A percentile compares a stretch with the other conserved stretches of the same genome.
Conservation (phyloP, 495 filamentous ascomycete genomes). For the Penicillium herquei region DNA sequence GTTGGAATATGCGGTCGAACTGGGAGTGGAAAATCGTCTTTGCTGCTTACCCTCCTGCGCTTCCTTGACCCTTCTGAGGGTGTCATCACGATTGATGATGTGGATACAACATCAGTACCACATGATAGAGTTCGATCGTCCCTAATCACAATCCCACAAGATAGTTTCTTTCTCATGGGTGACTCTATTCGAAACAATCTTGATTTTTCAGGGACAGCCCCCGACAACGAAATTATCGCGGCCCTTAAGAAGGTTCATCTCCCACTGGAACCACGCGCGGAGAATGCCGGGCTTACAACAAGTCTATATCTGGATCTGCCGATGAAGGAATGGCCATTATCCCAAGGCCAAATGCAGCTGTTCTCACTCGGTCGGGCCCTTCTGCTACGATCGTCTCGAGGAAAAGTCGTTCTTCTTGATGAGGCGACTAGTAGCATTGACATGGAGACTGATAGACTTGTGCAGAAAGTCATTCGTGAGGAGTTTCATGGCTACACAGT, state of each 20-base stretch:
- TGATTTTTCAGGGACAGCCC: neutral
- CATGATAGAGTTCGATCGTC: slow-evolving; percentile 27
- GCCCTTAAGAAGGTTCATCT: neutral
- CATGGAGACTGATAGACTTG: neutral
- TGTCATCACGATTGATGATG: slow-evolving; percentile 33
- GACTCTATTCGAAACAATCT: slow-evolving; percentile 10
- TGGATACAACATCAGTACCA: slow-evolving; percentile 31
- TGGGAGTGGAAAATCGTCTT: slow-evolving; percentile 41
- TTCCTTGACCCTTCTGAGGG: slow-evolving; percentile 17
- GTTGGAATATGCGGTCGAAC: slow-evolving; percentile 25
- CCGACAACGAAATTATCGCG: neutral
- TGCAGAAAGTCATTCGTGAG: neutral
- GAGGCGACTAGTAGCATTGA: neutral
- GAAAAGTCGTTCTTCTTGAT: neutral
- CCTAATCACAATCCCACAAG: slow-evolving; percentile 44
- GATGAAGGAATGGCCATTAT: neutral
- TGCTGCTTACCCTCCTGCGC: slow-evolving; percentile 32
- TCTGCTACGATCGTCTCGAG: neutral
- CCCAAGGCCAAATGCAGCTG: neutral
- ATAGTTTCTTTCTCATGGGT: slow-evolving; percentile 27
- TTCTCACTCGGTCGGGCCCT: neutral
- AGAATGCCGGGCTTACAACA: neutral
- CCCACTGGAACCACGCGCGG: neutral
- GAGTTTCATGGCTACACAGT: neutral
- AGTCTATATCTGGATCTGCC: neutral